phyloP scores from a whole-genome alignment of 495 filamentous ascomycete species.

The Hypoxylon fuscum region DNA sequence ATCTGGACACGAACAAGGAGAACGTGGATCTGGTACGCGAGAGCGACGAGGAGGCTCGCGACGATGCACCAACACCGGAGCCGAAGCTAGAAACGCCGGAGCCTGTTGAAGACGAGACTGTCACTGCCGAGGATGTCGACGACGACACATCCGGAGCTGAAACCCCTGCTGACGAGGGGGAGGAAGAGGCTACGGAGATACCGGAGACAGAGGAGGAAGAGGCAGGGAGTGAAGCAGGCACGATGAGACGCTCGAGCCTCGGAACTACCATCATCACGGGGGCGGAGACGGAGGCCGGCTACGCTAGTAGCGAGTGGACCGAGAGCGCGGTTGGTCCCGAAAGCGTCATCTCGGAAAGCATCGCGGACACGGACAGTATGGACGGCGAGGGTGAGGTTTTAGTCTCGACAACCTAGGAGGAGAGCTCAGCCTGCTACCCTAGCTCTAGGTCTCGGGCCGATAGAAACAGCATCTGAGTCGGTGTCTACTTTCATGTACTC shows the following conservation, averaged over 20 bases:
- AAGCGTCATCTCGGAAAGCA: conserved; percentile 38
- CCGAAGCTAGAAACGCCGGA: conserved; percentile 32
- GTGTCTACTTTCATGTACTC: neutral
- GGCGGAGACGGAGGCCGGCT: conserved; percentile 54
- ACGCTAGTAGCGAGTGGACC: conserved; percentile 50
- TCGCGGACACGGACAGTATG: conserved; percentile 40
- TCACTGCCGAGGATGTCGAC: conserved; percentile 29
- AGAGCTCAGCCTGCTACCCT: neutral
- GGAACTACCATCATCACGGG: conserved; percentile 64
- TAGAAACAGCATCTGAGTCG: conserved; percentile 1
- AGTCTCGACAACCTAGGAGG: conserved; percentile 18
- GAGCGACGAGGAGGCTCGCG: conserved; percentile 52
- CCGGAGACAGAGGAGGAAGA: conserved; percentile 24
- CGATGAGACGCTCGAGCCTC: conserved; percentile 42
- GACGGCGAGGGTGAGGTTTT: conserved; percentile 38
- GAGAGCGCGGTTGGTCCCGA: conserved; percentile 42
- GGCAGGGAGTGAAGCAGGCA: conserved; percentile 41
- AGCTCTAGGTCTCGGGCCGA: neutral
- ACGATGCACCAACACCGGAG: conserved; percentile 35
- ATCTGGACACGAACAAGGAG: conserved; percentile 57
- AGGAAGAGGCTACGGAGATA: conserved; percentile 29
- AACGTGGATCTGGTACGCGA: conserved; percentile 56
- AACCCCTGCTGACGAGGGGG: conserved; percentile 24
- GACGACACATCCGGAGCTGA: conserved; percentile 33
- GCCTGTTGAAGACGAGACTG: conserved; percentile 38